These are phyloP conservation scores for Cutaneotrichosporon cyanovorans DNA, from an alignment of 1,284 basidiomycete species.

Conservation along the genomic window DNA sequence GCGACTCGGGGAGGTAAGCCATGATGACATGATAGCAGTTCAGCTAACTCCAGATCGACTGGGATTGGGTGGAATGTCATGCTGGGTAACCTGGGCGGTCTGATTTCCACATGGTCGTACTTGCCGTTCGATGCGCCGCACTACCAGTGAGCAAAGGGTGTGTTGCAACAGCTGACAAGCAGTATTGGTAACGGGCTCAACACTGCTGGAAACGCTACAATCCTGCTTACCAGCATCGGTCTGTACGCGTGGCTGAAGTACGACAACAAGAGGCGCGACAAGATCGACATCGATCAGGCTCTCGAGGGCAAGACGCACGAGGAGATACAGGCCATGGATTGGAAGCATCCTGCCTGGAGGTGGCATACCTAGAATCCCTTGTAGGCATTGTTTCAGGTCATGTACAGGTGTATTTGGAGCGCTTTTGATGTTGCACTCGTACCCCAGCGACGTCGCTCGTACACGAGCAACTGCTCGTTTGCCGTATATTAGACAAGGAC, in stretches of 20 bases:
- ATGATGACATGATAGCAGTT: background rate
- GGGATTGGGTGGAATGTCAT: slow-evolving; percentile 17
- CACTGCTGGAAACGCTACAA: slow-evolving; percentile 6
- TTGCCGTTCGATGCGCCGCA: slow-evolving; percentile 18
- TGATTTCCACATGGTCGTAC: slow-evolving; percentile 24
- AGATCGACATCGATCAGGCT: slow-evolving; percentile 3
- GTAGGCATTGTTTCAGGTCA: too few species aligned
- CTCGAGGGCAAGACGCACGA: slow-evolving; percentile 3
- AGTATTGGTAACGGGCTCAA: slow-evolving; percentile 18
- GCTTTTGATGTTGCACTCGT: too few species aligned
- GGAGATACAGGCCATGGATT: slow-evolving; percentile 16
- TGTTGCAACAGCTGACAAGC: background rate
- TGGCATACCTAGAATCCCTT: slow-evolving; percentile 16
- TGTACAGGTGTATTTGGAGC: too few species aligned
- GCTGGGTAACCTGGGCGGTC: slow-evolving; percentile 19
- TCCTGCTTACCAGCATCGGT: slow-evolving; percentile 8
- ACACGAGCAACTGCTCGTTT: too few species aligned
- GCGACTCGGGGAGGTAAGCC: slow-evolving; percentile 9
- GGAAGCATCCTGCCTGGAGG: slow-evolving; percentile 15
- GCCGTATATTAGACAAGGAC: too few species aligned
- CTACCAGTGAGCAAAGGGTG: slow-evolving; percentile 10
- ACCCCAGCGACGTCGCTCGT: too few species aligned
- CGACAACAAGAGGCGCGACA: slow-evolving; percentile 12
- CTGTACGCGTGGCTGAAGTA: slow-evolving; percentile 6
- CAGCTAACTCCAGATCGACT: background rate